These are phyloP conservation scores for Catenaria anguillulae DNA, from an alignment of 371 early-diverging fungal species.

Conservation along the genomic window DNA sequence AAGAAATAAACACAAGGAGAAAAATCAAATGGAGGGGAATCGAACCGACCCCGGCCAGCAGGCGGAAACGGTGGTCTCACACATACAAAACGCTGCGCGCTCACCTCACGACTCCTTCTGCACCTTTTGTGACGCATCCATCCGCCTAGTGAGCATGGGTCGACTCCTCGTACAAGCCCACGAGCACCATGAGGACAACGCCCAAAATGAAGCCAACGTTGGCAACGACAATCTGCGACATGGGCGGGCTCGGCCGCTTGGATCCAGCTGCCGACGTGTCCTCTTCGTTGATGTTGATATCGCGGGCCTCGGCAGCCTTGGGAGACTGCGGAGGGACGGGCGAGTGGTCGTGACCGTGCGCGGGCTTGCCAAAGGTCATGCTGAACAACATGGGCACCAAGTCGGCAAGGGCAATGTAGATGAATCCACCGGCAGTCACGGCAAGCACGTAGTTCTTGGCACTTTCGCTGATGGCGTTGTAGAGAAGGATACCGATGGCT, in stretches of 20 bases:
- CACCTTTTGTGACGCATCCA: no score
- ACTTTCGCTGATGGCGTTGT: neutral
- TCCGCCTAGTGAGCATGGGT: no score
- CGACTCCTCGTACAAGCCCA: neutral
- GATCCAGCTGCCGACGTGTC: neutral
- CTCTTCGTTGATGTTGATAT: neutral
- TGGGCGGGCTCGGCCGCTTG: neutral
- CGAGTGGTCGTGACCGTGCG: neutral
- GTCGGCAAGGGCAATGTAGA: slow-evolving; percentile 49
- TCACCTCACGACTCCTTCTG: no score
- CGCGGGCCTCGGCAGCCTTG: neutral
- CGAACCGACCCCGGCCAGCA: no score
- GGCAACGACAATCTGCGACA: neutral
- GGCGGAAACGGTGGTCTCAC: no score
- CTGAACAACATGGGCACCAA: neutral
- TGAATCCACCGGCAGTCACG: slow-evolving; percentile 73
- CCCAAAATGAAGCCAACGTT: neutral
- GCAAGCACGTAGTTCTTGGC: slow-evolving; percentile 16
- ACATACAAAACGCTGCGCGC: no score
- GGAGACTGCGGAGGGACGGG: neutral
- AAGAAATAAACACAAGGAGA: no score
- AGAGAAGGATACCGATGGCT: slow-evolving; percentile 7
- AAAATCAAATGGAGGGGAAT: no score
- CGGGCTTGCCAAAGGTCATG: neutral
- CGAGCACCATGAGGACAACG: neutral